Percentiles rank a stretch among this genome's conserved stretches.
Evolutionary conservation across 192 early-diverging fungal species (phyloP).

Genomic region (Globomyces pollinis-pini): DNA sequence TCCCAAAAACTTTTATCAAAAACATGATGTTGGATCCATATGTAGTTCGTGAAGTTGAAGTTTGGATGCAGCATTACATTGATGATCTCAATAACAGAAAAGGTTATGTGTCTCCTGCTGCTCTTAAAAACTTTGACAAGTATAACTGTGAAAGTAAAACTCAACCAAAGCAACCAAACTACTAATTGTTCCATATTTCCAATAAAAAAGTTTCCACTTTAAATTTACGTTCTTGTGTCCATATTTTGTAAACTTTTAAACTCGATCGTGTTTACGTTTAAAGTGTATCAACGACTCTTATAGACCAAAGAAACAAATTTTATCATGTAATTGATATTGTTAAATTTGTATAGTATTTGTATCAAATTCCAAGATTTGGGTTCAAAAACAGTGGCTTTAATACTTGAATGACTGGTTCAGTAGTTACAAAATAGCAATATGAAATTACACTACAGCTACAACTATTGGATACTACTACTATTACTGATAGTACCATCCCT

Average conservation of each 20-base stretch:
- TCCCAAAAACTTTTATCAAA: slow-evolving; percentile 1
- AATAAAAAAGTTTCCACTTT: not conserved
- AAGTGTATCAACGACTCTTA: no score
- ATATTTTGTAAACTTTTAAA: no score
- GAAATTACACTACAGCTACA: no score
- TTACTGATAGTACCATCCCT: no score
- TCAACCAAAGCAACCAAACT: not conserved
- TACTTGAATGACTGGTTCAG: not conserved
- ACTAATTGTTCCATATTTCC: not conserved
- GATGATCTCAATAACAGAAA: slow-evolving; percentile 1
- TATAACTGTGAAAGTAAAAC: slow-evolving; percentile 9
- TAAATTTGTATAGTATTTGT: not conserved
- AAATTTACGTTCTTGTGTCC: not conserved
- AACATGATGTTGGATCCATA: not conserved
- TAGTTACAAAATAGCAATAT: not conserved
- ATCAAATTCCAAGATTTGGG: not conserved
- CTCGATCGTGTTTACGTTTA: no score
- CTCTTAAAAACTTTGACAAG: slow-evolving; percentile 2
- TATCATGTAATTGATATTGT: not conserved
- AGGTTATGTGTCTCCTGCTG: slow-evolving; percentile 3
- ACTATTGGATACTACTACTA: no score
- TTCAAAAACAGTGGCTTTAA: not conserved
- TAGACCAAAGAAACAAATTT: not conserved
- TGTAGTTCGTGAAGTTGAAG: not conserved
- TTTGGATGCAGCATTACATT: not conserved